Evolutionary conservation across 2,329 filamentous ascomycete genomes (phyloP).

Genomic region (Phyllachora maydis): DNA sequence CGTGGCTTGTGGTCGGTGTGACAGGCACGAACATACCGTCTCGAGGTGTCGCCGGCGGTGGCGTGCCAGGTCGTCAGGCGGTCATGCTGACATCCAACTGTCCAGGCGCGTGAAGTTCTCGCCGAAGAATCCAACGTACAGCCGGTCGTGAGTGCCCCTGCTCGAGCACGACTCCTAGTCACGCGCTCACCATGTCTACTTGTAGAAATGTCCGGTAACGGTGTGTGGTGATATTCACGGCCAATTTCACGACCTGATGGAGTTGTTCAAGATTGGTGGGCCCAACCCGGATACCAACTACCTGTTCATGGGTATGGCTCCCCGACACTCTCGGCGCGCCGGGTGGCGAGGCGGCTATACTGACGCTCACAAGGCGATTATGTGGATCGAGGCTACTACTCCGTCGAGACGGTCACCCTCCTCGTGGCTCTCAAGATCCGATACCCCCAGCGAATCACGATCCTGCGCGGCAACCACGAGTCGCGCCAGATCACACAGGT

Average conservation of each 20-base stretch:
- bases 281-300: conserved; percentile 98
- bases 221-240: conserved; percentile 98
- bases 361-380: conserved; percentile 98
- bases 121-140: conserved; percentile 98
- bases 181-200: conserved; percentile 9
- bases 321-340: no score
- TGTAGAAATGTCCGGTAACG: conserved; percentile 90
- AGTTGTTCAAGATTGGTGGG: conserved; percentile 96
- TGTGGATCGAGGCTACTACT: conserved; percentile 97
- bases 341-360: no score
- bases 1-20: no score
- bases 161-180: background rate
- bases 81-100: conserved; percentile 11
- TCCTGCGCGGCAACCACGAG: conserved; percentile 97
- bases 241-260: conserved; percentile 98
- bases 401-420: conserved; percentile 91
- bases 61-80: conserved; percentile 9
- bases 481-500: conserved; percentile 98
- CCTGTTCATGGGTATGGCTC: conserved; percentile 94
- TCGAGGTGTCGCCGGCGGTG: conserved; percentile 4
- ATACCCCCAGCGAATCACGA: conserved; percentile 94
- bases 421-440: conserved; percentile 94
- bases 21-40: no score
- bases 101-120: conserved; percentile 78
- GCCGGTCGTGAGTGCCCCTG: conserved; percentile 55